Percentiles rank a stretch among this genome's conserved stretches.
phyloP scores from a whole-genome alignment of 108 stramenopile species.

The Pseudonitzschia delicatissima region DNA sequence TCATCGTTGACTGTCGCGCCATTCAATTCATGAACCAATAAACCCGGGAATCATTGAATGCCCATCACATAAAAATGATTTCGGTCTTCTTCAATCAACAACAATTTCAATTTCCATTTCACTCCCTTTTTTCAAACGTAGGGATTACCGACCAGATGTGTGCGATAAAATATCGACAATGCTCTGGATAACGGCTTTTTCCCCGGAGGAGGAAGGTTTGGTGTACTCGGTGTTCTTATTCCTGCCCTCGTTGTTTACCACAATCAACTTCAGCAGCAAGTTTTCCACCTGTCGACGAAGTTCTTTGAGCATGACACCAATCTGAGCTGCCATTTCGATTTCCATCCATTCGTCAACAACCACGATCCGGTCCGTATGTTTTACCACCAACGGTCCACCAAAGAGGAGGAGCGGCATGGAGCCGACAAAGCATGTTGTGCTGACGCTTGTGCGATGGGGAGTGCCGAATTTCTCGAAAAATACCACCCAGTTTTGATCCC shows the following conservation, averaged over 20 bases:
- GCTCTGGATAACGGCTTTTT: background rate
- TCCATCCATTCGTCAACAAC: slow-evolving; percentile 73
- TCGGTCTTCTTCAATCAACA: too few relatives aligned
- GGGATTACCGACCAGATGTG: background rate
- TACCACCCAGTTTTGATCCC: slow-evolving; percentile 42
- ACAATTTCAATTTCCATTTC: too few relatives aligned
- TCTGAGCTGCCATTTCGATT: slow-evolving; percentile 63
- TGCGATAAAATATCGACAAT: slow-evolving; percentile 9
- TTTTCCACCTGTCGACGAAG: slow-evolving; percentile 34
- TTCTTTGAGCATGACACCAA: slow-evolving; percentile 57
- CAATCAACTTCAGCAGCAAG: slow-evolving; percentile 6
- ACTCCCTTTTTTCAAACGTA: too few relatives aligned
- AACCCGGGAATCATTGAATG: too few relatives aligned
- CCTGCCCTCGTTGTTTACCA: background rate
- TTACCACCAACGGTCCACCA: slow-evolving; percentile 51
- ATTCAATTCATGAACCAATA: too few relatives aligned
- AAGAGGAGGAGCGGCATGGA: slow-evolving; percentile 65
- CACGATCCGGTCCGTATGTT: slow-evolving; percentile 55
- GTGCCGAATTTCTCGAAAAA: slow-evolving; percentile 84
- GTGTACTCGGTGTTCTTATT: background rate
- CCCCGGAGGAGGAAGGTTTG: background rate
- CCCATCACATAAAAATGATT: too few relatives aligned
- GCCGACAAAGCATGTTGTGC: slow-evolving; percentile 63
- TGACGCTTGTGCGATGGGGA: slow-evolving; percentile 43
- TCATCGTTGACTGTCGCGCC: too few relatives aligned